Base-by-base conservation (phyloP, 1,284 basidiomycete genomes). In the Ganoderma boninense region DNA sequence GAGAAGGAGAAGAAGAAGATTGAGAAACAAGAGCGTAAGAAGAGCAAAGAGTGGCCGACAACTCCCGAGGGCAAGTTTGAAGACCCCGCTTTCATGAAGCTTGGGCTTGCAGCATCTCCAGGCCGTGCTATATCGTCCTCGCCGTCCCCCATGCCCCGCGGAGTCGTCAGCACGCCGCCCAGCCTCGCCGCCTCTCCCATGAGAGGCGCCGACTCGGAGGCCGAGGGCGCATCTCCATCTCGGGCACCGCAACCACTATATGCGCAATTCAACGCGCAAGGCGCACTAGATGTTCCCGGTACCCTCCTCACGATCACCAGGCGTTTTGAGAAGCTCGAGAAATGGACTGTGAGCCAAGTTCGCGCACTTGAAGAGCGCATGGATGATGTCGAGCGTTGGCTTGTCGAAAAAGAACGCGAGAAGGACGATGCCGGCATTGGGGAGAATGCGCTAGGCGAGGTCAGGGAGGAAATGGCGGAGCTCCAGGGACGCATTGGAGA, bases 321-420 rank as follows among this genome's bases (percentile, higher is more conserved):
- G 69, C 87, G 92, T 10, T 95, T 95, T 70, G 93, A 95, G 79
- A 95, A 95, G 77, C 85, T 95, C n/a, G 93, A 95, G 77, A 91
- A 91, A 72, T 95, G 93, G 93, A 91, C 92, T 0, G 92, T 95
- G 0, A 88, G 91, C 5, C 93, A 95, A 75, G 92, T 94, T 2
- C 90, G 93, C 64, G 93, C 93, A 0, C 81, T 95, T 18, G 93
- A 95, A 75, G 93, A 95, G 32, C 87, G 93, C 42, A 95, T 95
- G 92, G 89, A 90, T 72, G 93, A 95, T 68, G 93, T 95, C 26
- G 93, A 95, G 78, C 86, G 89, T 54, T 94, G 92, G 91, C 84
- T 94, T 16, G 92, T 94, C 2, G 92, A 93, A 69, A 92, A 90
- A 77, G 92, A 93, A 67, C 83, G 82, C 65, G 84, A 81, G 52